A percentile compares a stretch with the other conserved stretches of the same genome.
Conservation (phyloP, 768 basidiomycete genomes). For the Coprinellus micaceus region DNA sequence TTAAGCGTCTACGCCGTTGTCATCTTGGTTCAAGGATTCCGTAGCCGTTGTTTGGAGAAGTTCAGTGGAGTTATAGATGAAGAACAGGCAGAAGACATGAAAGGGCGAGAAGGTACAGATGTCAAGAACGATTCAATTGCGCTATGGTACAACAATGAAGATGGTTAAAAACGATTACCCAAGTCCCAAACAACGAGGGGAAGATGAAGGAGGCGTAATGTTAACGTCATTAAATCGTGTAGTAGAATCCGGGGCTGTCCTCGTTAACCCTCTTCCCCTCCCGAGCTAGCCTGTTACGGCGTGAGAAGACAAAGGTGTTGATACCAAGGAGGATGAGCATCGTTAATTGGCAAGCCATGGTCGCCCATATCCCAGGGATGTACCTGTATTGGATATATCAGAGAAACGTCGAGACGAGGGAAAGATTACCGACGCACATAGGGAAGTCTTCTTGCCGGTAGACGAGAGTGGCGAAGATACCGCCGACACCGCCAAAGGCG, state of each 20-base stretch:
- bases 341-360: conserved; percentile 32
- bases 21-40: no score
- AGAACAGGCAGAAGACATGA: no score
- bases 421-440: conserved; percentile 5
- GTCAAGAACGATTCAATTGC: no score
- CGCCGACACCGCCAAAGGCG: conserved; percentile 35
- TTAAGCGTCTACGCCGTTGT: no score
- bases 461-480: conserved; percentile 36
- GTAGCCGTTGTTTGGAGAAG: no score
- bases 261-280: conserved; percentile 32
- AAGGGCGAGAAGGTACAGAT: no score
- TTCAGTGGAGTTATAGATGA: no score
- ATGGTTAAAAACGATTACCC: no score
- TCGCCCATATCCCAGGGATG: conserved; percentile 32
- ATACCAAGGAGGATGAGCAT: conserved; percentile 25
- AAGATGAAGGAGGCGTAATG: no score
- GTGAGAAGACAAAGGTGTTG: conserved; percentile 25
- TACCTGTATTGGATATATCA: conserved; percentile 3
- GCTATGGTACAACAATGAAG: no score
- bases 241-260: conserved; percentile 35
- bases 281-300: conserved; percentile 27
- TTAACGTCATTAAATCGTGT: conserved; percentile 28
- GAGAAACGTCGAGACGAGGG: background rate
- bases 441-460: conserved; percentile 35
- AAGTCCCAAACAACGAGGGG: no score